Evolutionary conservation across 176 grass and related monocot genomes (phyloP).

Genomic region (Oryza brachyantha): DNA sequence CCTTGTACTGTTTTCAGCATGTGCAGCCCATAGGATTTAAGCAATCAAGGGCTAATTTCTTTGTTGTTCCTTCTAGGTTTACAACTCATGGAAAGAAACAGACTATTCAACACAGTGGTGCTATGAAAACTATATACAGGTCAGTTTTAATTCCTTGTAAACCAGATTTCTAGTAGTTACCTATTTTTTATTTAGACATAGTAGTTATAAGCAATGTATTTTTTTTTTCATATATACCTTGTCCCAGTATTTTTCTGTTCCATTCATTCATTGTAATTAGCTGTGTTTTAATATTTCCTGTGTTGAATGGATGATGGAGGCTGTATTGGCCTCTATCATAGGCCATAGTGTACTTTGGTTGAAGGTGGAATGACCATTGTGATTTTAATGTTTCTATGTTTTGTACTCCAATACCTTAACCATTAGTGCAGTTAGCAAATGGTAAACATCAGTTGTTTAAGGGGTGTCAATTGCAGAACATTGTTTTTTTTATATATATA

Average conservation of each 20-base stretch:
- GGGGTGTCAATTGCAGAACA: too few relatives aligned
- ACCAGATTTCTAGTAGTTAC: neutral
- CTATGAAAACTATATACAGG: constrained; percentile 96
- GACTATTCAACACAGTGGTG: constrained; percentile 94
- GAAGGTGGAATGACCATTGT: too few relatives aligned
- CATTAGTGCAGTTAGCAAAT: too few relatives aligned
- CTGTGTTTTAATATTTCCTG: neutral
- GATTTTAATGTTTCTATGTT: too few relatives aligned
- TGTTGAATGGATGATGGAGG: too few relatives aligned
- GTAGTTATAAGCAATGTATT: neutral
- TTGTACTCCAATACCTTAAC: too few relatives aligned
- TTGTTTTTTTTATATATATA: too few relatives aligned
- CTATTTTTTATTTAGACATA: neutral
- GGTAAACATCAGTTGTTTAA: too few relatives aligned
- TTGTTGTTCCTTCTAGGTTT: constrained; percentile 57
- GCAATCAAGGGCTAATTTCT: constrained; percentile 27
- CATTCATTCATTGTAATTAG: neutral
- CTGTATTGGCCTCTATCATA: too few relatives aligned
- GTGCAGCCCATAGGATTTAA: neutral
- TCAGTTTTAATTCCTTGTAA: constrained; percentile 18
- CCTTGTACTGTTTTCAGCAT: constrained; percentile 24
- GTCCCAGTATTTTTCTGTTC: neutral
- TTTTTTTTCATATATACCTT: constrained; percentile 14
- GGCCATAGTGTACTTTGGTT: too few relatives aligned
- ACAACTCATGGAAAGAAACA: constrained; percentile 90